A percentile compares a stretch with the other conserved stretches of the same genome.
Evolutionary conservation across 495 filamentous ascomycete species (phyloP).

Genomic region (Tirmania nivea): DNA sequence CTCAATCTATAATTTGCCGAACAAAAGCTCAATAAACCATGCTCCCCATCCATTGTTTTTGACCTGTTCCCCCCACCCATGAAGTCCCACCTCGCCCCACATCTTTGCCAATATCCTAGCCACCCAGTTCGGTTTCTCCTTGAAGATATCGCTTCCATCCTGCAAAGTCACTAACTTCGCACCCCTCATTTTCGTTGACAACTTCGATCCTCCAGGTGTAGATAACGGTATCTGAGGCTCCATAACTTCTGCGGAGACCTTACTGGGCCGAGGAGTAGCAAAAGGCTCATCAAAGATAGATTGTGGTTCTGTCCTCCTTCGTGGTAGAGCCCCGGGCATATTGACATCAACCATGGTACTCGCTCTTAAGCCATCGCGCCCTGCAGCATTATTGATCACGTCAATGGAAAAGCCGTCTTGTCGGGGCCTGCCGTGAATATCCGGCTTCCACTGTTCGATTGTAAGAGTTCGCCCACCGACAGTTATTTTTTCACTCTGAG

Average conservation of each 20-base stretch:
- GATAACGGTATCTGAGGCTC: not conserved
- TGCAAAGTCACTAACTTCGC: not conserved
- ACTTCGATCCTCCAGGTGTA: not conserved
- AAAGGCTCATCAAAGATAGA: not conserved
- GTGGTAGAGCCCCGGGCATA: not conserved
- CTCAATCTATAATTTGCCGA: not conserved
- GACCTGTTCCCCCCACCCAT: not conserved
- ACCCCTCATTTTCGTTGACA: not conserved
- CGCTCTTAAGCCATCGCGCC: not conserved
- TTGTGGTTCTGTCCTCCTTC: not conserved
- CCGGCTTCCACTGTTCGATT: not conserved
- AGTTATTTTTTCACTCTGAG: not conserved
- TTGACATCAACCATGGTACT: not conserved
- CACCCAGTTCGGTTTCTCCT: not conserved
- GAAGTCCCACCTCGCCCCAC: not conserved
- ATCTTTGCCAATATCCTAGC: not conserved
- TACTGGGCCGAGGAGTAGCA: not conserved
- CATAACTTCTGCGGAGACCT: not conserved
- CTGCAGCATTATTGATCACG: not conserved
- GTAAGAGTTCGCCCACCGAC: not conserved
- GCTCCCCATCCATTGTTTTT: not conserved
- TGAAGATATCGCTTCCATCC: not conserved
- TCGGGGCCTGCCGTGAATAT: not conserved
- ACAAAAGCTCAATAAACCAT: not conserved
- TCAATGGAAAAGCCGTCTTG: not conserved